Conservation (phyloP, 306 rosid species). For the Ammopiptanthus mongolicus region DNA sequence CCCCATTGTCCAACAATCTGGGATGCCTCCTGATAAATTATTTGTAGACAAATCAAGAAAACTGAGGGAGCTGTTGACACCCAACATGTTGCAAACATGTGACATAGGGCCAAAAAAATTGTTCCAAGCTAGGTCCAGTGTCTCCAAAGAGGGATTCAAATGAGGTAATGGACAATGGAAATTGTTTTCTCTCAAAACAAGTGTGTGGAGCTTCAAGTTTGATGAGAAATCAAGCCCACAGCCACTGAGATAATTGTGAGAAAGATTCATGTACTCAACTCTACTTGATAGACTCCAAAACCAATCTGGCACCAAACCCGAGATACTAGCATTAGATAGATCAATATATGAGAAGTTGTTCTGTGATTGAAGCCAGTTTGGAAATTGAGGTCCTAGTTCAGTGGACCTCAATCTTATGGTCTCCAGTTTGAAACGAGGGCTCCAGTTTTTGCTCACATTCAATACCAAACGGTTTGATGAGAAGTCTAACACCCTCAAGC, state of each 20-base stretch:
- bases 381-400: constrained; percentile 9
- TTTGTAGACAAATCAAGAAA: not conserved
- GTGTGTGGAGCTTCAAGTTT: not conserved
- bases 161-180: constrained; percentile 4
- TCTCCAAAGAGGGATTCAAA: not conserved
- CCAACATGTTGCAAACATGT: not conserved
- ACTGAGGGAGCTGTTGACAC: constrained; percentile 8
- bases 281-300: constrained; percentile 16
- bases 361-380: constrained; percentile 19
- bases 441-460: constrained; percentile 11
- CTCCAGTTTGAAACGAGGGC: constrained; percentile 18
- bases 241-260: not conserved
- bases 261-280: not conserved
- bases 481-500: not conserved
- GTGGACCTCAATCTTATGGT: not conserved
- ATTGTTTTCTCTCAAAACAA: not conserved
- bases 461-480: not conserved
- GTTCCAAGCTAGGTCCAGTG: not conserved
- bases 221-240: constrained; percentile 5
- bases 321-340: not conserved
- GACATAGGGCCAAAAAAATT: constrained; percentile 9
- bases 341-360: not conserved
- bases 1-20: constrained; percentile 2
- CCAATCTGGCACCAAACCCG: constrained; percentile 14
- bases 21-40: constrained; percentile 2